Evolutionary conservation across 139 green algal species (phyloP).

Genomic region (Zygnema circumcarinatum): DNA sequence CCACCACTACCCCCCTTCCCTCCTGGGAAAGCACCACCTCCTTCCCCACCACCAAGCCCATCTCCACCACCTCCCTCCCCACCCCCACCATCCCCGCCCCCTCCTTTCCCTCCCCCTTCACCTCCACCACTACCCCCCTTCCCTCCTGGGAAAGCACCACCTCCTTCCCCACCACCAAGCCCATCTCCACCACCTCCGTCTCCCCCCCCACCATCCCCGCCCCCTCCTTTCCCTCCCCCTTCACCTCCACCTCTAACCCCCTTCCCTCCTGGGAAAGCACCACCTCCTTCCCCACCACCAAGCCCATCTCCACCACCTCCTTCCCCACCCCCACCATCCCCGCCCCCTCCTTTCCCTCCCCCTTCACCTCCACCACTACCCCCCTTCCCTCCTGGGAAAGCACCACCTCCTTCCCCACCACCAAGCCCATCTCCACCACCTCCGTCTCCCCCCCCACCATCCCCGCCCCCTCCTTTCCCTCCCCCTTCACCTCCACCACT

Average conservation of each 20-base stretch:
- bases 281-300: neutral
- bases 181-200: neutral
- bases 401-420: neutral
- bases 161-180: too few relatives aligned
- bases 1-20: too few relatives aligned
- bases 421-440: neutral
- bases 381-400: too few relatives aligned
- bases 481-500: too few relatives aligned
- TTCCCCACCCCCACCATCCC: neutral
- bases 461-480: neutral
- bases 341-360: neutral
- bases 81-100: neutral
- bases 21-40: neutral
- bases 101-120: neutral
- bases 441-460: neutral
- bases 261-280: neutral
- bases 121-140: too few relatives aligned
- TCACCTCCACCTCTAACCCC: too few relatives aligned
- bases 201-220: too few relatives aligned
- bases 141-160: neutral
- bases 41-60: neutral
- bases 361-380: neutral
- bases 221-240: neutral
- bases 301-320: neutral
- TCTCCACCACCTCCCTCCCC: neutral